Base-by-base conservation (phyloP, 495 filamentous ascomycete genomes). In the Sordaria brevicollis region DNA sequence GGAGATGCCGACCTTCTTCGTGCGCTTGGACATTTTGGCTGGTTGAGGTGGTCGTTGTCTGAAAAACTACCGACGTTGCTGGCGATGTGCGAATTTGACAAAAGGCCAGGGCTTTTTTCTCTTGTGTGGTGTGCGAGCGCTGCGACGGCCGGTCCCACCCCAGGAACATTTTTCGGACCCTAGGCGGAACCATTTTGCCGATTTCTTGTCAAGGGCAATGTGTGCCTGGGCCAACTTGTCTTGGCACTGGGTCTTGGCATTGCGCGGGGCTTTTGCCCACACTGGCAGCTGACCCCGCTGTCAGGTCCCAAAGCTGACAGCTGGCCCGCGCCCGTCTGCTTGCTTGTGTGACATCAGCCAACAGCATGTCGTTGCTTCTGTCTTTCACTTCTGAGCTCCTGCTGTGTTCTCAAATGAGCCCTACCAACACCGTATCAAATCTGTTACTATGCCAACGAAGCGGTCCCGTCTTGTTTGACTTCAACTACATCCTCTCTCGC, bases 1-100 rank as follows among this genome's bases (percentile, higher is more conserved):
- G 86, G 86, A 88, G 75, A 88, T 85, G 78, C 93, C 93, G 91
- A 97, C 94, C 92, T 97, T 97, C 91, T 96, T 96, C 68, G 93
- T 97, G 85, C 93, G 89, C 87, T 96, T 96, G 79, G 93, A 94
- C 93, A 97, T 97, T 82, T 89, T 93, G 87, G 81, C 82, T 81
- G 79, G 73, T 74, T 77, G 67, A 43, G 65, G 68, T 77, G 72
- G 39, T 68, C 65, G 36, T 70, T 67, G 72, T 72, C 72, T 76
- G 71, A 71, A 70, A 70, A 65, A 68, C 36, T 72, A 72, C 62
- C 71, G 73, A 72, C 62, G 71, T 31, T 66, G 74, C 66, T 71
- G 74, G 70, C 71, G 74, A 66, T 70, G 66, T 57, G 57, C 73
- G 72, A 71, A 76, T 77, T 79, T 76, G 76, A 76, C 70, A 71